A percentile compares a stretch with the other conserved stretches of the same genome.
Conservation (phyloP, 768 basidiomycete genomes). For the Heimioporus sp. region DNA sequence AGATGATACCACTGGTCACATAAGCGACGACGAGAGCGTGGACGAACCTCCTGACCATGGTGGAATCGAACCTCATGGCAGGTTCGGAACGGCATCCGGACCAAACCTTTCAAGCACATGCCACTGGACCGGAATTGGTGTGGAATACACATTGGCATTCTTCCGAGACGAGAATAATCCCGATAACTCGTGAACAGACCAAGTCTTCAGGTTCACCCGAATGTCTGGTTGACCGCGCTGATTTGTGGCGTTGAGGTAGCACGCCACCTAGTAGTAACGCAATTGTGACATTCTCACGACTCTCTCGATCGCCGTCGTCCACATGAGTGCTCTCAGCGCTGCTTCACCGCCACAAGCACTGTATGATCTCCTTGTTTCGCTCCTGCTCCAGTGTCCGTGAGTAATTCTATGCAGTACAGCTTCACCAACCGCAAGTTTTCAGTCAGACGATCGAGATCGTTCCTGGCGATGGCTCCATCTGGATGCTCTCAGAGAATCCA, state of each 20-base stretch:
- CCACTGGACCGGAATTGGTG: not conserved
- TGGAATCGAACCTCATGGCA: constrained; percentile 5
- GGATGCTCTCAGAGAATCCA: constrained; percentile 28
- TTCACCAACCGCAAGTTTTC: not conserved
- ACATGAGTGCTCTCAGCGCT: not conserved
- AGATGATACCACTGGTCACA: constrained; percentile 26
- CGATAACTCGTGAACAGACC: not conserved
- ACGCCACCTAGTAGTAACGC: too few species aligned
- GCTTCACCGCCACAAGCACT: not conserved
- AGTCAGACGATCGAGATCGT: constrained; percentile 56
- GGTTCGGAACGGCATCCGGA: too few species aligned
- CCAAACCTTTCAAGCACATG: not conserved
- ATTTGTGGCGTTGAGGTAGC: too few species aligned
- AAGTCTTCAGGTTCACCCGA: too few species aligned
- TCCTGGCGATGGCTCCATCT: constrained; percentile 53
- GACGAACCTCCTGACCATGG: constrained; percentile 12
- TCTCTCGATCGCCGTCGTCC: too few species aligned
- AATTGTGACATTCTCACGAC: too few species aligned
- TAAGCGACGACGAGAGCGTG: constrained; percentile 21
- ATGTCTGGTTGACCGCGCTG: too few species aligned
- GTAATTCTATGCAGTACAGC: constrained; percentile 2
- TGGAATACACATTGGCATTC: constrained; percentile 16
- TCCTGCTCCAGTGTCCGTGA: constrained; percentile 27
- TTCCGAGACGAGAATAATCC: not conserved
- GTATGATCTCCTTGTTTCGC: constrained; percentile 22